phyloP scores from a whole-genome alignment of 2,329 filamentous ascomycete genomes.

The Colletotrichum sp. region DNA sequence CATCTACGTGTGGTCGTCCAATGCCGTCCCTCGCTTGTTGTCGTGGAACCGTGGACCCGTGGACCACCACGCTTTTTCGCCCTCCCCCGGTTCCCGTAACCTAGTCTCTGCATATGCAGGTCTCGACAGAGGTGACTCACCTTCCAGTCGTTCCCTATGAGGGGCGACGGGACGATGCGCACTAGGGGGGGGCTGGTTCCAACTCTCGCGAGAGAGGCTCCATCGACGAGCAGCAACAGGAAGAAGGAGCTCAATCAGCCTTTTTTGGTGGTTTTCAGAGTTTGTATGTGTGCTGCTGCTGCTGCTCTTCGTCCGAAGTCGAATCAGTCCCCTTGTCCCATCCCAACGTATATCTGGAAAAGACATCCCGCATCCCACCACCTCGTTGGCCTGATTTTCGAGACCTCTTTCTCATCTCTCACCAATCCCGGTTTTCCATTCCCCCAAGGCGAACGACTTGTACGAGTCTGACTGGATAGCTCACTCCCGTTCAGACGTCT shows the following conservation, averaged over 20 bases:
- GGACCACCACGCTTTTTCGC: neutral
- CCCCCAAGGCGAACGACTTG: neutral
- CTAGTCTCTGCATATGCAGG: conserved; percentile 20
- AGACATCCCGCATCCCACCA: neutral
- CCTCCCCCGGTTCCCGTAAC: neutral
- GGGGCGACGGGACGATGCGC: conserved; percentile 18
- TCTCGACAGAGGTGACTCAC: conserved; percentile 28
- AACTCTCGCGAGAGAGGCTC: neutral
- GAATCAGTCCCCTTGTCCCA: neutral
- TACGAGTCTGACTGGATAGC: neutral
- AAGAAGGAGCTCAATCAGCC: neutral
- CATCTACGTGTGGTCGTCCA: neutral
- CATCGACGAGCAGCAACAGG: neutral
- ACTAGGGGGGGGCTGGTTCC: neutral
- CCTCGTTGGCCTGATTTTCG: conserved; percentile 8
- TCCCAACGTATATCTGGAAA: conserved; percentile 7
- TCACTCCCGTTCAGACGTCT: neutral
- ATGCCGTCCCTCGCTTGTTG: neutral
- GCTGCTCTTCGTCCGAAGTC: neutral
- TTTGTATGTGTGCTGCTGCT: neutral
- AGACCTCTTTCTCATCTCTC: neutral
- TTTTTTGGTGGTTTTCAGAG: neutral
- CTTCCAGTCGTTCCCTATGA: conserved; percentile 26
- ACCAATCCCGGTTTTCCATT: neutral
- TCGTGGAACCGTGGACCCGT: neutral